Evolutionary conservation across 257 asterid species (phyloP).

Genomic region (Nyctanthes arbortristis): DNA sequence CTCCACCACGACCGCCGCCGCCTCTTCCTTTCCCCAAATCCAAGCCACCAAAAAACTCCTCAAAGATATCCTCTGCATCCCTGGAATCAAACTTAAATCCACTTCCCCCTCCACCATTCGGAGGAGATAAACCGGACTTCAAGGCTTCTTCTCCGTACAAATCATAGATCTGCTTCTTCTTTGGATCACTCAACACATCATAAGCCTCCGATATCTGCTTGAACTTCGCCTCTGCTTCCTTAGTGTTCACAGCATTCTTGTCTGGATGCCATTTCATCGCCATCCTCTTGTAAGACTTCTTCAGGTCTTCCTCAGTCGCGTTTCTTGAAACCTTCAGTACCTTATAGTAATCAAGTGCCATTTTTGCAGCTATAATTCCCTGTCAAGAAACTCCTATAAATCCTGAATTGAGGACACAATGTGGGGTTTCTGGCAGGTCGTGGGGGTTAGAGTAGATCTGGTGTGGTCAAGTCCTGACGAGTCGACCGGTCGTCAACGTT

Average conservation of each 20-base stretch:
- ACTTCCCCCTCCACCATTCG: constrained; percentile 28
- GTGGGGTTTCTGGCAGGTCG: constrained; percentile 14
- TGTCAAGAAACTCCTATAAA: too few relatives aligned
- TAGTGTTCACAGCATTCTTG: constrained; percentile 67
- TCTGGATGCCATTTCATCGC: constrained; percentile 99
- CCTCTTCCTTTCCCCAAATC: constrained; percentile 37
- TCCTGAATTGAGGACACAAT: constrained; percentile 1
- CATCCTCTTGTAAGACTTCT: constrained; percentile 77
- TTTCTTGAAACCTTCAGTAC: constrained; percentile 57
- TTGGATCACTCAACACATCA: constrained; percentile 76
- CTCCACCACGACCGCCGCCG: constrained; percentile 34
- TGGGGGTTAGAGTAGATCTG: background rate
- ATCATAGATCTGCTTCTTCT: constrained; percentile 95
- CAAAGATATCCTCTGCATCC: constrained; percentile 71
- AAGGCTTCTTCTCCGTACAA: constrained; percentile 76
- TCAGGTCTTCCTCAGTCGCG: constrained; percentile 78
- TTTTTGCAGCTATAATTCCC: too few relatives aligned
- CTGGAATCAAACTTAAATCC: constrained; percentile 53
- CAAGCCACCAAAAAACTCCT: constrained; percentile 68
- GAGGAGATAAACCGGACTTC: constrained; percentile 46
- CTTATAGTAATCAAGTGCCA: constrained; percentile 87
- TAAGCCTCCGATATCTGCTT: constrained; percentile 96
- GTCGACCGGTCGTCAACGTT: constrained; percentile 40
- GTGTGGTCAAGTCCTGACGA: constrained; percentile 25
- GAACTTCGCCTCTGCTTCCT: constrained; percentile 89